Evolutionary conservation across 2,329 filamentous ascomycete species (phyloP).

Genomic region (Stagonosporopsis rhizophila): DNA sequence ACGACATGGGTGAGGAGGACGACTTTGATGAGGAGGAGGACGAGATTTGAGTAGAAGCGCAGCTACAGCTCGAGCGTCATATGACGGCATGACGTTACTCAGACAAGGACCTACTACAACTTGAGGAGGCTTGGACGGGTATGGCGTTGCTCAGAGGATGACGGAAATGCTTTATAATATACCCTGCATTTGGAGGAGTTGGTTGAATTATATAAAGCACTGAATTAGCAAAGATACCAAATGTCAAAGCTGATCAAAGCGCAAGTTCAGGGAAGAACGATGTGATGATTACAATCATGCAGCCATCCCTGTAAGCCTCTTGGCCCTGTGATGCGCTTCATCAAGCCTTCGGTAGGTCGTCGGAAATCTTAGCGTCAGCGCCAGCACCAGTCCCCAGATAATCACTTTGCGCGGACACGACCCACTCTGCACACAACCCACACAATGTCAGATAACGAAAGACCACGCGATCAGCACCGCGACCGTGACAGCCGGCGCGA

Average conservation of each 20-base stretch:
- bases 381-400: background rate
- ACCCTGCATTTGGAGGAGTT: slow-evolving; percentile 6
- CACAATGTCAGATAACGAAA: slow-evolving; percentile 36
- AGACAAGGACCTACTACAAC: background rate
- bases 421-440: background rate
- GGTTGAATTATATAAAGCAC: background rate
- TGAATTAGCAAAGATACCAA: background rate
- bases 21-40: slow-evolving; percentile 97
- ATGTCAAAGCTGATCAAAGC: background rate
- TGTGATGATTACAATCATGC: background rate
- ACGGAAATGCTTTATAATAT: slow-evolving; percentile 5
- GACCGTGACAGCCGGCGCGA: slow-evolving; percentile 33
- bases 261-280: background rate
- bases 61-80: background rate
- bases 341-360: slow-evolving; percentile 3
- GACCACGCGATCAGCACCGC: slow-evolving; percentile 33
- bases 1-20: slow-evolving; percentile 96
- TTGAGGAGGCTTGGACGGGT: background rate
- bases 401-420: background rate
- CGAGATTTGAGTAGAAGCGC: slow-evolving; percentile 68
- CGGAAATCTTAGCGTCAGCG: background rate
- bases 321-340: background rate
- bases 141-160: background rate
- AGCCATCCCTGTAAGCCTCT: background rate
- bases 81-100: background rate